Conservation (phyloP, 2,329 filamentous ascomycete genomes). For the Cladobotryum mycophilum region DNA sequence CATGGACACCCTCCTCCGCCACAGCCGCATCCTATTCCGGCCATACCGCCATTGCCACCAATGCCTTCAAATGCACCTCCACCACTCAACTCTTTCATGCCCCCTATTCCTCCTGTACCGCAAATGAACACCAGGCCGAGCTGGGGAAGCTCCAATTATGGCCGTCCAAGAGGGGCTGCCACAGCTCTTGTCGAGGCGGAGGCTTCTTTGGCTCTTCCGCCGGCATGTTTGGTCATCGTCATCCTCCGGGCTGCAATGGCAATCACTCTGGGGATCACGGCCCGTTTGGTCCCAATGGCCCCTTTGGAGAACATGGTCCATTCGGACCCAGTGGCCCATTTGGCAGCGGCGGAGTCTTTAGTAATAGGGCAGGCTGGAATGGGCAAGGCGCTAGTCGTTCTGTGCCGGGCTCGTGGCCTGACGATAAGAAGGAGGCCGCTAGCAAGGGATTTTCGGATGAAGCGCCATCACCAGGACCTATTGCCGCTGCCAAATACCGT, state of each 20-base stretch:
- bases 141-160: no score
- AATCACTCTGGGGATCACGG: slow-evolving; percentile 2
- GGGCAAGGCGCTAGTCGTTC: neutral
- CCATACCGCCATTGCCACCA: slow-evolving; percentile 4
- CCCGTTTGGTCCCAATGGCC: slow-evolving; percentile 9
- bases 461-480: slow-evolving; percentile 17
- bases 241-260: neutral
- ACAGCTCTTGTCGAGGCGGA: slow-evolving; percentile 7
- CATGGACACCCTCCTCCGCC: slow-evolving; percentile 7
- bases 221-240: neutral
- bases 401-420: slow-evolving; percentile 30
- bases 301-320: slow-evolving; percentile 10
- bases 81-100: neutral
- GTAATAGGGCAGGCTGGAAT: no score
- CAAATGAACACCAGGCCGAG: neutral
- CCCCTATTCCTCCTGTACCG: neutral
- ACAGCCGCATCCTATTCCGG: neutral
- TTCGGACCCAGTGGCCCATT: slow-evolving; percentile 9
- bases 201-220: slow-evolving; percentile 11
- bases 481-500: slow-evolving; percentile 31
- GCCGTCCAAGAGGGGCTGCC: slow-evolving; percentile 9
- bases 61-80: neutral
- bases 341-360: slow-evolving; percentile 4
- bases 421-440: slow-evolving; percentile 19
- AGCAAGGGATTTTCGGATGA: slow-evolving; percentile 2